Conservation (phyloP, 2,329 filamentous ascomycete species). For the Tolypocladium nubicola region DNA sequence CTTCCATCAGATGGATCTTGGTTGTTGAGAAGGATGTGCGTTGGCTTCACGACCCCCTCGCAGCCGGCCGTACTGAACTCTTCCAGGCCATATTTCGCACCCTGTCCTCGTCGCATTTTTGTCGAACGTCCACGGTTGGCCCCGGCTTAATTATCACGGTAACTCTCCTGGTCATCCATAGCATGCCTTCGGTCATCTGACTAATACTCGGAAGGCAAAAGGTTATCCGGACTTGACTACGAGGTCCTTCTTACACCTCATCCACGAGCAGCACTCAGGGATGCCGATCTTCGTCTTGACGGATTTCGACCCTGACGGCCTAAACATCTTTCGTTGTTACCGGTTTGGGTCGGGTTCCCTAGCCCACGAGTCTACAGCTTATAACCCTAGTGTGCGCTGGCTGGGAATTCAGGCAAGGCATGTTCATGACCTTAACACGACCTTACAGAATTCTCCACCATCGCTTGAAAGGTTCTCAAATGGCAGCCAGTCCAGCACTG, state of each 20-base stretch:
- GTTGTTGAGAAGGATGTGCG: constrained; percentile 70
- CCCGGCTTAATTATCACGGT: constrained; percentile 62
- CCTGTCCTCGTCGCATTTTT: constrained; percentile 46
- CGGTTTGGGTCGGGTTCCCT: constrained; percentile 56
- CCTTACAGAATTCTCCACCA: background rate
- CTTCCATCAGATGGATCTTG: constrained; percentile 49
- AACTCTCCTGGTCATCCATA: constrained; percentile 3
- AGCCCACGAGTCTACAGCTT: constrained; percentile 44
- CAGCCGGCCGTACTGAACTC: constrained; percentile 6
- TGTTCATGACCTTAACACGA: constrained; percentile 11
- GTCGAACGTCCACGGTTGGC: constrained; percentile 34
- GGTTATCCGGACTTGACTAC: constrained; percentile 72
- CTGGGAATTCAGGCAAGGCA: constrained; percentile 47
- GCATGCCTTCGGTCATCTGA: background rate
- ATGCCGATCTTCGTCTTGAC: constrained; percentile 54
- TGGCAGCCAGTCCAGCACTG: constrained; percentile 3
- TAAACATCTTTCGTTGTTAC: constrained; percentile 66
- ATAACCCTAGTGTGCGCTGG: constrained; percentile 47
- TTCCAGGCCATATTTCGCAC: constrained; percentile 63
- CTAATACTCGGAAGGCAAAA: constrained; percentile 47
- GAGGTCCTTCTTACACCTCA: constrained; percentile 47
- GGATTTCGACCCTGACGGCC: constrained; percentile 68
- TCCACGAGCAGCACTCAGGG: constrained; percentile 35
- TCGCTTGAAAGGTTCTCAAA: too few relatives aligned
- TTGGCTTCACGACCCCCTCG: background rate